Base-by-base conservation (phyloP, 148 eudicot species). In the Amaranthus palmeri region DNA sequence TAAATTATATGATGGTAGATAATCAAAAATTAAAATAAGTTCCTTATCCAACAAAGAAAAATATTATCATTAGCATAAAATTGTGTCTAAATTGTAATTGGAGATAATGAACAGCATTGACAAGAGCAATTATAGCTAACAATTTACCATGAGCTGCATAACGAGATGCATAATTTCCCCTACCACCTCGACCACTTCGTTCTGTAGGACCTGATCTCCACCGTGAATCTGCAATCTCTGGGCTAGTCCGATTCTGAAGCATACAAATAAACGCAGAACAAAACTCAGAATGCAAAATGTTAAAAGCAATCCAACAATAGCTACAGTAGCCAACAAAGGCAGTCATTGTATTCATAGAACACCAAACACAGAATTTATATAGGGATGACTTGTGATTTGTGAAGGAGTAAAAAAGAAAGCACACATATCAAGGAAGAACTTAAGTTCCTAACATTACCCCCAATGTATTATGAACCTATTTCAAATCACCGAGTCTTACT, bases 141-240 rank as follows among this genome's bases (percentile, higher is more conserved):
- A 36, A 67, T 79, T 80, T 80, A 82, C 90, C 88, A 65, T 76
- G 81, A 49, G 67, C 66, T 42, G 73, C 69, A 61, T 69, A 54
- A 72, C 82, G 86, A 79, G 85, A 65, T 47, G 85, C 59, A 72
- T 74, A 66, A 61, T 74, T 84, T 54, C 85, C 89, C 65, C 84
- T 83, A 57, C 88, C 89, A 76, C 83, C 89, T 77, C 86, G 82
- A 70, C 76, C 72, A 69, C 86, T 82, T 62, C 87, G 77, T 53
- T 83, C 83, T 64, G 82, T 81, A 73, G 76, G 84, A 56, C 86
- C 87, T 44, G 81, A 55, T 15, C 67, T 85, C 84, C 86, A 77
- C 73, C 80, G 81, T 61, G 78, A 67, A 62, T 86, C 87, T 48
- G 72, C 83, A 18, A 74, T 53, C 61, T 83, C 89, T 69, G 80